These are phyloP conservation scores for Rickenella mellea DNA, from an alignment of 768 basidiomycete species.

Conservation along the genomic window DNA sequence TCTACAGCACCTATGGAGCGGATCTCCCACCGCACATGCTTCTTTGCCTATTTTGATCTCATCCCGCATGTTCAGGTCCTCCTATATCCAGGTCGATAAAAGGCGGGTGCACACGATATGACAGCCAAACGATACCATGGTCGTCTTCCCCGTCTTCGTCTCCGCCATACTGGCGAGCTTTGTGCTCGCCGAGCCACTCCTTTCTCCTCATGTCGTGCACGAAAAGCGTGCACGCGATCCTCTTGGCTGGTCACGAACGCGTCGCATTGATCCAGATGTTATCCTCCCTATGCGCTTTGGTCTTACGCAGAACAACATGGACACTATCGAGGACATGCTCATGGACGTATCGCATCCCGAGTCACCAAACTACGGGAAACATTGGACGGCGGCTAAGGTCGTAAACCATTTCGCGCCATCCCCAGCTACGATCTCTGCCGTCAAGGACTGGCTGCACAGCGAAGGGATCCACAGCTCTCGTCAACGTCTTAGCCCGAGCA, in stretches of 20 bases:
- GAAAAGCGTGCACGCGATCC: slow-evolving; percentile 28
- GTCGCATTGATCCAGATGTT: slow-evolving; percentile 3
- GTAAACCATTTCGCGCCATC: slow-evolving; percentile 22
- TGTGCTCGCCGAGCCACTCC: slow-evolving; percentile 10
- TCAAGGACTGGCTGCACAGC: slow-evolving; percentile 21
- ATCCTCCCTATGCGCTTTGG: slow-evolving; percentile 23
- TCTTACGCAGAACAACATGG: slow-evolving; percentile 24
- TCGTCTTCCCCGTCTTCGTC: not conserved
- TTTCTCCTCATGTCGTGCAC: slow-evolving; percentile 21
- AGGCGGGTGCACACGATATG: no score
- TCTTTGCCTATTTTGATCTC: no score
- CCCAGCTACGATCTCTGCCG: slow-evolving; percentile 15
- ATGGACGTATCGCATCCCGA: slow-evolving; percentile 25
- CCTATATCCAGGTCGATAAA: no score
- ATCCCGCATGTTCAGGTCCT: no score
- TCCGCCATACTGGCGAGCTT: slow-evolving; percentile 10
- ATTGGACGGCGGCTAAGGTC: slow-evolving; percentile 23
- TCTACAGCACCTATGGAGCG: no score
- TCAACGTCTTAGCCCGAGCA: slow-evolving; percentile 13
- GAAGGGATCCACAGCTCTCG: slow-evolving; percentile 17
- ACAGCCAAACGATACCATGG: no score
- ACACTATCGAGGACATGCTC: slow-evolving; percentile 19
- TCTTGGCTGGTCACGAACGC: not conserved
- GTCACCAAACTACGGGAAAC: slow-evolving; percentile 24
- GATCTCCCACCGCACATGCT: no score